Evolutionary conservation across 225 moss, liverwort and hornwort species (phyloP).

Genomic region (Marchantia paleacea): DNA sequence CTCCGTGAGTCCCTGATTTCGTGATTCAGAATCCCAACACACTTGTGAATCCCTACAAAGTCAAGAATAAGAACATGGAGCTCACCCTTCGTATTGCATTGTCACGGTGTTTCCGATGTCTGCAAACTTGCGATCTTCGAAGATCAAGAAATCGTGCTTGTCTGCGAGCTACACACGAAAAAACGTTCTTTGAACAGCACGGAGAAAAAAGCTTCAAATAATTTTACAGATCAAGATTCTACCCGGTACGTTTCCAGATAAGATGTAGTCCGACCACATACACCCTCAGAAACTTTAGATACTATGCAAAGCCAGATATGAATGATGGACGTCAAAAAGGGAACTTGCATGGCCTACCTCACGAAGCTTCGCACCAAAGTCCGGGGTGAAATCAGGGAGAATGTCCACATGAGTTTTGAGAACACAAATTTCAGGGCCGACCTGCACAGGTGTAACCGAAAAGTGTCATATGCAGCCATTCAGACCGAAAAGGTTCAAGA

Average conservation of each 20-base stretch:
- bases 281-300: too few relatives aligned
- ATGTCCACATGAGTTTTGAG: slow-evolving; percentile 93
- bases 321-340: background rate
- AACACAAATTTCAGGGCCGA: slow-evolving; percentile 89
- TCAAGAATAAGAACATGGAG: background rate
- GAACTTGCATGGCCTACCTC: slow-evolving; percentile 29
- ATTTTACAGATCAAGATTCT: too few relatives aligned
- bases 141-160: slow-evolving; percentile 84
- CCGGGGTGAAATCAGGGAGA: slow-evolving; percentile 81
- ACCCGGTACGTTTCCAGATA: too few relatives aligned
- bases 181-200: background rate
- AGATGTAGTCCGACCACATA: too few relatives aligned
- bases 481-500: too few relatives aligned
- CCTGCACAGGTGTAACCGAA: slow-evolving; percentile 28
- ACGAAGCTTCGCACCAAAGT: slow-evolving; percentile 76
- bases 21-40: background rate
- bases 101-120: slow-evolving; percentile 97
- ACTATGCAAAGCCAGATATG: background rate
- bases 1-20: background rate
- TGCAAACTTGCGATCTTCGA: slow-evolving; percentile 90
- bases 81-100: slow-evolving; percentile 84
- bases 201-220: background rate
- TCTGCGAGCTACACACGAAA: slow-evolving; percentile 57
- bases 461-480: too few relatives aligned
- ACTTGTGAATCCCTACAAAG: background rate